Evolutionary conservation across 2,329 filamentous ascomycete species (phyloP), one percentile per base, ranked within the genome.

Genomic region (Diplodia mutila): DNA sequence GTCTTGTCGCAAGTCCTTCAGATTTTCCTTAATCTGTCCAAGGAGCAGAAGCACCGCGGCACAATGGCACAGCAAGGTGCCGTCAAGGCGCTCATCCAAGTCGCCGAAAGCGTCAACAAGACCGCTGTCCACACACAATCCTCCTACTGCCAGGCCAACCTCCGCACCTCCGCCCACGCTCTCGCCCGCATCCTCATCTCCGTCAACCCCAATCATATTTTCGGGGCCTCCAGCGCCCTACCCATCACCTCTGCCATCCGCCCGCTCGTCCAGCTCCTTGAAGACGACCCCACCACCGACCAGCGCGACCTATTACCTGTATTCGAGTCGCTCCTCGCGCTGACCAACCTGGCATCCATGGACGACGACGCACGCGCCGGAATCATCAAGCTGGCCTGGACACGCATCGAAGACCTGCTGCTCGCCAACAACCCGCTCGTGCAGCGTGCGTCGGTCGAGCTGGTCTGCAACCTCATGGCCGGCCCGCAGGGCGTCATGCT

Each of bases 31-130:
- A 88, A 92, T 0, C 82, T 99, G 4, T 90, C 93, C 21, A 89
- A 90, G 73, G 89, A 89, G n/a, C 84, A 89, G 48, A 88, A 88
- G 66, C 85, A 93, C 67, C 89, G 95, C 12, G 91, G 93, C 0
- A 85, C 87, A 59, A 88, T 99, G 70, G 92, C 93, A 3, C 95
- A 98, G 75, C 94, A 98, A 83, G 95, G 95, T n/a, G 93, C 92
- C 1, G 87, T 97, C 21, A 95, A 91, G 73, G 86, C 97, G 1
- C 85, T 98, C 25, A 85, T 98, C 29, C 86, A 90, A 16, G 86
- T 90, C 66, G 89, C 89, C 85, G 83, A 85, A 14, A 82, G 83
- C n/a, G 83, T 92, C 3, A 83, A 86, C 1, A 83, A 86, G 34
- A 1, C 85, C 85, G 69, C 78, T 74, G 46, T 76, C 73, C 66